Evolutionary conservation across 768 basidiomycete genomes (phyloP), one percentile per base, ranked within the genome.

Genomic region (Pisolithus microcarpus): DNA sequence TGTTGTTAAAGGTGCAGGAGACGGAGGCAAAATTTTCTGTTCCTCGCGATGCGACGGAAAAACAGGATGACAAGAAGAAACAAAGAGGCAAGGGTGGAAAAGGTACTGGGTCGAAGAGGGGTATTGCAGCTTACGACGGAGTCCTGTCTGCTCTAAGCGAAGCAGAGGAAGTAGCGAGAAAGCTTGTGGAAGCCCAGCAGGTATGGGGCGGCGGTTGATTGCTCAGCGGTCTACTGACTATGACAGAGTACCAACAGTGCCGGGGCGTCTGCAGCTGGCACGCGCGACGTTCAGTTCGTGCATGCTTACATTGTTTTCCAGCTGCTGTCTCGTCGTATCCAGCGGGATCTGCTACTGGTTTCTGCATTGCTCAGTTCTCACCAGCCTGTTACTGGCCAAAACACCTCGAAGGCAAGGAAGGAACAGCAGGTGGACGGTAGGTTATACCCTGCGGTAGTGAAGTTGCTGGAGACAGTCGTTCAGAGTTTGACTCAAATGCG

Each of bases 301-400:
- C 87, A 96, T 58, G 80, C 87, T 16, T 95, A 86, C 64, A 82
- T 95, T 58, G 77, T 89, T 43, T 92, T 91, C 66, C 87, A 91
- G 55, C 82, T 96, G 30, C 79, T 96, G 46, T 82, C 89, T 18
- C 80, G 84, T 47, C 88, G 94, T 8, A 91, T 91, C 47, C 82
- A 92, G 62, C 85, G 94, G 15, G 94, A 98, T 61, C 76, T 91
- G 4, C 77, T 92, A 21, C 78, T 96, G 44, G 77, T 87, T 53
- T 79, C 78, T 21, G 80, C 85, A 2, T 73, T 84, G 3, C 72
- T 87, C 38, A 62, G 72, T 7, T 76, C 70, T 6, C 75, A 77
- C 51, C 68, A 58, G 2, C 53, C 62, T 43, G 64, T 66, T 36
- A 60, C 30, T 4, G 30, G 58, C 21, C 40, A 39, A 48, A 54